Evolutionary conservation across 139 green algal genomes (phyloP).

Genomic region (Closterium sp.): DNA sequence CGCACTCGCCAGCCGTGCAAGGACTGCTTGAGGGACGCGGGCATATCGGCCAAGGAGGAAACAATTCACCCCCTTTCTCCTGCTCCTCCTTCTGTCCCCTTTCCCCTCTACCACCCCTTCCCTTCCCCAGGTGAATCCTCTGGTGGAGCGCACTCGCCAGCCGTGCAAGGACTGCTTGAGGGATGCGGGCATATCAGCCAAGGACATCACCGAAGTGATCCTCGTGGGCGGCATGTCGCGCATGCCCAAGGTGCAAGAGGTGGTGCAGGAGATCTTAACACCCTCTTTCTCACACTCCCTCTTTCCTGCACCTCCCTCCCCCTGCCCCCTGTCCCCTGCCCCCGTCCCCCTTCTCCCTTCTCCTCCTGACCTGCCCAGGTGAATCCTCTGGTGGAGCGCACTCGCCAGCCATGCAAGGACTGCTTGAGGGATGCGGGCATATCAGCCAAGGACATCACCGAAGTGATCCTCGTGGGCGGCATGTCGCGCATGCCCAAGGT

Average conservation of each 20-base stretch:
- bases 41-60: no score
- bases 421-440: constrained; percentile 83
- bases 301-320: no score
- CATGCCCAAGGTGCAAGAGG: constrained; percentile 92
- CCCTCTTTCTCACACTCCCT: no score
- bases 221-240: constrained; percentile 97
- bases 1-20: no score
- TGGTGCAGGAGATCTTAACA: constrained; percentile 90
- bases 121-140: constrained; percentile 37
- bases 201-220: constrained; percentile 94
- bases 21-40: no score
- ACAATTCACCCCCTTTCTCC: no score
- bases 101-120: neutral
- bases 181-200: constrained; percentile 77
- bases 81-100: neutral
- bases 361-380: constrained; percentile 52
- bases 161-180: constrained; percentile 83
- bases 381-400: constrained; percentile 80
- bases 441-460: constrained; percentile 81
- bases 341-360: neutral
- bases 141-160: constrained; percentile 90
- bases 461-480: constrained; percentile 96
- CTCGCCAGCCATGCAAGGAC: constrained; percentile 84
- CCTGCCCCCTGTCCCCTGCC: neutral
- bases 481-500: constrained; percentile 98